Base-by-base conservation (phyloP, 2,329 filamentous ascomycete genomes). In the Macrophomina phaseolina region DNA sequence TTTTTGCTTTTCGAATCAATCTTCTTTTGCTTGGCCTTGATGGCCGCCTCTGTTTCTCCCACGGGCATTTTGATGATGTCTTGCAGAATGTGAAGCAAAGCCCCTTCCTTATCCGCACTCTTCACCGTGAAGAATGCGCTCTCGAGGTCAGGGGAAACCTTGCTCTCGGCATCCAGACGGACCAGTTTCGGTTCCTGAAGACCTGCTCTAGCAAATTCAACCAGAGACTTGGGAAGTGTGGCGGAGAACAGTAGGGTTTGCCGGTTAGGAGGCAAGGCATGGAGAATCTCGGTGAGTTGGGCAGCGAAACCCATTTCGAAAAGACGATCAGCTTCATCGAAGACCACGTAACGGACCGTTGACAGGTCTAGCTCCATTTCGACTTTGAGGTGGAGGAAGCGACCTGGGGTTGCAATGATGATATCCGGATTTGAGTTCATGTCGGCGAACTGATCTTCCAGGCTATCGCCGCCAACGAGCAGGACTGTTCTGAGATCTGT, bases 261-360 rank as follows among this genome's bases (percentile, higher is more conserved):
- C 67, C 96, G 87, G 30, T 90, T 91, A 0, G 87, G 83, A 0
- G 96, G 95, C 16, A 99, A 82, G 0, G 93, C 91, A 75, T 97
- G 89, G 62, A 99, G 82, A 83, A 98, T 98, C 77, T 99, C 95
- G 0, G 91, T 91, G 71, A 99, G 83, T 75, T 99, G 95, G 3
- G 92, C 89, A 4, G 94, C 93, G 76, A 99, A 99, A 72, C 95
- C 96, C 94, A 99, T 97, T 77, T 99, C 95, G 79, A 99, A 99
- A 23, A 99, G 84, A 64, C 95, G 88, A 84, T 99, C 95, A 1
- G 95, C 95, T 79, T 99, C 95, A 76, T 99, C 95, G 70, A 99
- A 99, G 8, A 99, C 95, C 30, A 97, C 92, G 74, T 99, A 99
- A 72, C 89, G 87, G 68, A 99, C 90, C 4, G 93, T 97, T 0